Percentiles rank a stretch among this genome's conserved stretches.
These are phyloP conservation scores for Globisporangium alternatum DNA, from an alignment of 352 stramenopile genomes.

Conservation along the genomic window DNA sequence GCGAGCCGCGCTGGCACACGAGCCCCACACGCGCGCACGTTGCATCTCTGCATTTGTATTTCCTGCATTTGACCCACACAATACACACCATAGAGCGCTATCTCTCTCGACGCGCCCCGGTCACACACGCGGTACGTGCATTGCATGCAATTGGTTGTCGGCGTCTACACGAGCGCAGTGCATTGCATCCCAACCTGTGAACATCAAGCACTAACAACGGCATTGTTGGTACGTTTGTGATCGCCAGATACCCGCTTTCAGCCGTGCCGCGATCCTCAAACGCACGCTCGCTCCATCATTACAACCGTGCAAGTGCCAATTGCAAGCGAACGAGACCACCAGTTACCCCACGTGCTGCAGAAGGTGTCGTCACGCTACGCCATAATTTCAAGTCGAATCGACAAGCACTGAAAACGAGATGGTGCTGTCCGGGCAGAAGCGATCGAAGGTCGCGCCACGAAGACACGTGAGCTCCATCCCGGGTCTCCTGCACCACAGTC, in stretches of 20 bases:
- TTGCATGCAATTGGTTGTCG: not conserved
- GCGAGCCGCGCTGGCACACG: not conserved
- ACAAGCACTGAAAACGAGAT: not conserved
- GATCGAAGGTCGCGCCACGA: conserved; percentile 42
- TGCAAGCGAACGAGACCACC: not conserved
- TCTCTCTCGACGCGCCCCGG: not conserved
- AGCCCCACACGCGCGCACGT: not conserved
- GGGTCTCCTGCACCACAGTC: conserved; percentile 36
- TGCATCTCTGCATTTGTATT: conserved; percentile 8
- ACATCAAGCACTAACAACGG: not conserved
- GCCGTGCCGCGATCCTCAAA: not conserved
- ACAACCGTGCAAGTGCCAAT: not conserved
- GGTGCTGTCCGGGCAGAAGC: conserved; percentile 21
- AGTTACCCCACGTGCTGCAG: not conserved
- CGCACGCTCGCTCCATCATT: not conserved
- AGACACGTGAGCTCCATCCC: conserved; percentile 29
- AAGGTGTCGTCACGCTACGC: not conserved
- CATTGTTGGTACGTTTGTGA: not conserved
- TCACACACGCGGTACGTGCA: not conserved
- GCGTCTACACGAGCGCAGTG: not conserved
- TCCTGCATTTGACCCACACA: conserved; percentile 2
- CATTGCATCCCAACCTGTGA: not conserved
- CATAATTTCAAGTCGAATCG: not conserved
- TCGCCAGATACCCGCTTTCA: not conserved
- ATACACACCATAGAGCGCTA: not conserved